Percentiles rank a stretch among this genome's conserved stretches.
Evolutionary conservation across 2,329 filamentous ascomycete species (phyloP).

Genomic region (Colletotrichum endophyticum): DNA sequence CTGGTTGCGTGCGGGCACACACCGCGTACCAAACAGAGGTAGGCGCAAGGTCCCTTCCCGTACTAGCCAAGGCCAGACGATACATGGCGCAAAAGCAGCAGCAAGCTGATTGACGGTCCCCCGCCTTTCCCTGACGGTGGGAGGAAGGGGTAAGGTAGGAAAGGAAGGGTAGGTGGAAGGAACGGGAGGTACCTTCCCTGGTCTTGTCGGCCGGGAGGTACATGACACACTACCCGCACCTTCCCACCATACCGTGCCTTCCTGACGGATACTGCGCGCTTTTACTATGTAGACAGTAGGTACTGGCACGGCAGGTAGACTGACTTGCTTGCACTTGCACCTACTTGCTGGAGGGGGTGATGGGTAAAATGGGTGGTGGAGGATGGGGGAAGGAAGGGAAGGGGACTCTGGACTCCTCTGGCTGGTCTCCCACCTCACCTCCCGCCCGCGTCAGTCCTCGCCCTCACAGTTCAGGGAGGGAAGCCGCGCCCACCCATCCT

Average conservation of each 20-base stretch:
- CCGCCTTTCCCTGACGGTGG: neutral
- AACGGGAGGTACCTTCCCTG: neutral
- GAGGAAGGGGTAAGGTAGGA: neutral
- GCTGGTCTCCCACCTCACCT: neutral
- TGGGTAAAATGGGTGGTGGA: neutral
- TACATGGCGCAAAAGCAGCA: neutral
- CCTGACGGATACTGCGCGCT: neutral
- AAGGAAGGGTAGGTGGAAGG: neutral
- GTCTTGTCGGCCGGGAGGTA: conserved; percentile 1
- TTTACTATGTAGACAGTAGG: neutral
- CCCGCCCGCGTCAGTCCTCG: neutral
- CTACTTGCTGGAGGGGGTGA: neutral
- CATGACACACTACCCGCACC: neutral
- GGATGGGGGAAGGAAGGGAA: conserved; percentile 9
- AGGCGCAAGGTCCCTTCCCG: neutral
- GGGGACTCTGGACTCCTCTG: neutral
- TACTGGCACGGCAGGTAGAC: neutral
- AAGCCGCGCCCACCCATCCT: conserved; percentile 13
- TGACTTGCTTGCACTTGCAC: neutral
- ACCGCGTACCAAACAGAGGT: neutral
- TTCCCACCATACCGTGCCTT: conserved; percentile 2
- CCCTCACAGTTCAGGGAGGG: conserved; percentile 12
- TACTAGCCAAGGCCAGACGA: conserved; percentile 4
- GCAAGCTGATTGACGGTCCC: neutral
- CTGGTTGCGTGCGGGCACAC: conserved; percentile 5